Base-by-base conservation (phyloP, 495 filamentous ascomycete species). In the Penicillium samsonianum region DNA sequence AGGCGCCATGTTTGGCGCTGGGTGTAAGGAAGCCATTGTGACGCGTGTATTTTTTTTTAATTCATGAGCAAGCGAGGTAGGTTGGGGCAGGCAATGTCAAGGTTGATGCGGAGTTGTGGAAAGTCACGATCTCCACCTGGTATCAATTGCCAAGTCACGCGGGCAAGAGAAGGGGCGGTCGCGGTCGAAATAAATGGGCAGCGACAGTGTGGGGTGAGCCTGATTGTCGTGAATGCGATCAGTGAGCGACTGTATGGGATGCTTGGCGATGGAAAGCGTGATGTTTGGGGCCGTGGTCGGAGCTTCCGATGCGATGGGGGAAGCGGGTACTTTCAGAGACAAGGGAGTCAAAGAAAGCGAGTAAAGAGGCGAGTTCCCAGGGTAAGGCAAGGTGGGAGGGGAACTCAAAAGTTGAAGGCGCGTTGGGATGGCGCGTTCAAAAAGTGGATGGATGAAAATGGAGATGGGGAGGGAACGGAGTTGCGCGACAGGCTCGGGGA, bases 1-100 rank as follows among this genome's bases (percentile, higher is more conserved):
- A 65, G 84, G 78, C 70, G 87, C 84, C 68, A 86, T 76, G 54
- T 80, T 81, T 43, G 87, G 83, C 49, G 85, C 78, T 58, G 83
- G 76, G 74, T 93, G 89, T 62, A 90, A 83, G 37, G 89, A 91
- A 67, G 90, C 84, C 90, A 95, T 95, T 56, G 50, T 81, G 74
- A 61, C 67, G 64, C 65, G 65, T 65, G 63, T 67, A 22, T 48
- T 62, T 60, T 61, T 60, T 31, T 46, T 71, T 47, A 72, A 67
- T 69, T 73, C 74, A 78, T 74, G 38, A 65, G 50, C 50, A 30
- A 65, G 61, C 54, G 60, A 50, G 55, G 11, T 42, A 9, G 16
- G 8, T 33, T 28, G n/a, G 55, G 56, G 48, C 43, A 38, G 46
- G 42, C 30, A 58, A 66, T 67, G 65, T 63, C 50, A 37, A 48